Conservation (phyloP, 352 stramenopile genomes). For the Phytopythium ostracodes region DNA sequence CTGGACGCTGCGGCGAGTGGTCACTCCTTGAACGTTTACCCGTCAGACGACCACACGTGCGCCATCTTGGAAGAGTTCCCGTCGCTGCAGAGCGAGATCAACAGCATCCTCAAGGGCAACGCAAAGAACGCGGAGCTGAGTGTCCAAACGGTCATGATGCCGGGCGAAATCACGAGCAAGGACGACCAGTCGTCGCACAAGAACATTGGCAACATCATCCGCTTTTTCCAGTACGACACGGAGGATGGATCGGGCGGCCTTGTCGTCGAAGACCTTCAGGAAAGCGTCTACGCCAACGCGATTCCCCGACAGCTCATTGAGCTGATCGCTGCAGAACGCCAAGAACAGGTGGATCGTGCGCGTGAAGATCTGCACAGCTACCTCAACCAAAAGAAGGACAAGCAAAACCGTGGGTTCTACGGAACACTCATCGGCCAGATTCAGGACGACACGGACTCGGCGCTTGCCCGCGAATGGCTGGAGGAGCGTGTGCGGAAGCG, state of each 20-base stretch:
- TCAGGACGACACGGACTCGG: constrained; percentile 79
- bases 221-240: constrained; percentile 87
- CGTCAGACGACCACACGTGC: constrained; percentile 75
- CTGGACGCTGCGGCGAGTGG: constrained; percentile 76
- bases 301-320: constrained; percentile 82
- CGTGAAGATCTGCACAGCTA: constrained; percentile 75
- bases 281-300: constrained; percentile 72
- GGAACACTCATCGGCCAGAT: constrained; percentile 85
- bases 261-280: constrained; percentile 82
- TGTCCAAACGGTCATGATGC: constrained; percentile 88
- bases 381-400: constrained; percentile 85
- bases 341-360: constrained; percentile 77
- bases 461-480: constrained; percentile 73
- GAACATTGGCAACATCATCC: constrained; percentile 88
- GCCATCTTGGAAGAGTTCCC: constrained; percentile 70
- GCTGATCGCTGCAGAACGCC: constrained; percentile 66
- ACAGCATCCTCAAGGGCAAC: constrained; percentile 64
- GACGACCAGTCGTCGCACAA: constrained; percentile 77
- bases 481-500: constrained; percentile 71
- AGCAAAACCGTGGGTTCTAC: constrained; percentile 80
- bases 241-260: constrained; percentile 74
- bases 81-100: constrained; percentile 59
- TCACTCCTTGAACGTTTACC: constrained; percentile 71
- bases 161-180: constrained; percentile 60
- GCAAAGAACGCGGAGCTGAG: constrained; percentile 78